These are phyloP conservation scores for Fraxinus ornus DNA, from an alignment of 305 asterid genomes.

Conservation along the genomic window DNA sequence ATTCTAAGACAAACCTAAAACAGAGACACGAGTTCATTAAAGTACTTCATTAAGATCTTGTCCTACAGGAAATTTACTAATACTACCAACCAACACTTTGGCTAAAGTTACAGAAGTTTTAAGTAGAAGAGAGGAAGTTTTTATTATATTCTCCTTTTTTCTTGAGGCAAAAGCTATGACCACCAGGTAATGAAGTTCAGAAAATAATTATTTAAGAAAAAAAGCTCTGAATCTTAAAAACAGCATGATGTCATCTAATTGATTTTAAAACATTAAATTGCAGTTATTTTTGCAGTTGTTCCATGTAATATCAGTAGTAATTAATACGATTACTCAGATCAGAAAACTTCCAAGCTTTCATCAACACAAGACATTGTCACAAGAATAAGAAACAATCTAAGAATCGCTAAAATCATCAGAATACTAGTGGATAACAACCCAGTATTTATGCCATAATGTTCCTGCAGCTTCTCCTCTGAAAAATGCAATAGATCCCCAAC, in stretches of 20 bases:
- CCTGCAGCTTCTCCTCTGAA: slow-evolving; percentile 86
- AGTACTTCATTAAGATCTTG: slow-evolving; percentile 1
- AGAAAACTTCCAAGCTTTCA: slow-evolving; percentile 3
- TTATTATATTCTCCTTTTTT: neutral
- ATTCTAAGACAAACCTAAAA: slow-evolving; percentile 8
- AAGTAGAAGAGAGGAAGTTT: neutral
- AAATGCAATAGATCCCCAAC: slow-evolving; percentile 88
- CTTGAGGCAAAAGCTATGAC: slow-evolving; percentile 15
- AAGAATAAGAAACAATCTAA: slow-evolving; percentile 8
- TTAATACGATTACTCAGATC: slow-evolving; percentile 5
- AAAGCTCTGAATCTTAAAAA: slow-evolving; percentile 9
- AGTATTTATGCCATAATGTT: slow-evolving; percentile 74
- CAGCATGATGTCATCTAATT: neutral
- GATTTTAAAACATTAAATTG: neutral
- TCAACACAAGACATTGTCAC: slow-evolving; percentile 3
- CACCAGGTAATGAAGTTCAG: neutral
- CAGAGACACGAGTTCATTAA: neutral
- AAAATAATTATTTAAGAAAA: slow-evolving; percentile 8
- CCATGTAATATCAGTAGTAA: slow-evolving; percentile 12
- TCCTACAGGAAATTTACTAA: slow-evolving; percentile 9
- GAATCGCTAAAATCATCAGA: slow-evolving; percentile 16
- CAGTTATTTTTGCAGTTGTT: neutral
- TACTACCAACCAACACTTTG: slow-evolving; percentile 1
- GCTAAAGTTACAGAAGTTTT: neutral
- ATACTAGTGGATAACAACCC: slow-evolving; percentile 54